Base-by-base conservation (phyloP, 169 alveolate species). In the Cryptosporidium tyzzeri region DNA sequence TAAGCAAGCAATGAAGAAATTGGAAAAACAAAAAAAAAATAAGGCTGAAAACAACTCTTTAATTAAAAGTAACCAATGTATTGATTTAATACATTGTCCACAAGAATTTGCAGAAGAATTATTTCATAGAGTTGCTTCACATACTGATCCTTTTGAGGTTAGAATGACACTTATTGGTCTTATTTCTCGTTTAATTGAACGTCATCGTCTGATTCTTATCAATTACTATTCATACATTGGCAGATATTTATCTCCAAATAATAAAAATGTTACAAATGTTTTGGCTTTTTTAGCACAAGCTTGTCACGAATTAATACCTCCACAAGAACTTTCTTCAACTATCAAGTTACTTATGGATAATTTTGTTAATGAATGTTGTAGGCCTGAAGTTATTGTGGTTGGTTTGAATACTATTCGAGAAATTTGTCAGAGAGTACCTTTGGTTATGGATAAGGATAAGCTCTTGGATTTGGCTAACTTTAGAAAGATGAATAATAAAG, bases 251-350 rank as follows among this genome's bases (percentile, higher is more conserved):
- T 73, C 95, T 44, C 97, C 94, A 69, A 96, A 96, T 84, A 96
- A 96, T 75, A 94, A 93, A 67, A 93, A 93, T 84, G 94, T 96
- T 44, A 94, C 97, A 44, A 93, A 93, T 33, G 91, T 97, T 3
- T 85, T 97, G 69, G 96, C 97, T 10, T 92, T 95, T 55, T 84
- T 95, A 48, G 96, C 96, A 58, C 98, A 95, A 71, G 95, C 98
- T 0, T 87, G 95, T 48, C 98, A 97, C 89, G 95, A 93, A 12
- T 92, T 91, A 33, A 92, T 97, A 14, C 97, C 98, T 1, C 94
- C 96, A 23, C 94, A 92, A 10, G 96, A 95, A 55, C 75, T 97
- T 12, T 93, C 92, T 26, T 97, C 98, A 18, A 51, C 95, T 37
- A 91, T 96, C n/a, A 94, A 93, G 51, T 93, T 93, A 65, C 91